These are phyloP conservation scores for Solanum chmielewskii DNA, from an alignment of 257 asterid genomes.

Conservation along the genomic window DNA sequence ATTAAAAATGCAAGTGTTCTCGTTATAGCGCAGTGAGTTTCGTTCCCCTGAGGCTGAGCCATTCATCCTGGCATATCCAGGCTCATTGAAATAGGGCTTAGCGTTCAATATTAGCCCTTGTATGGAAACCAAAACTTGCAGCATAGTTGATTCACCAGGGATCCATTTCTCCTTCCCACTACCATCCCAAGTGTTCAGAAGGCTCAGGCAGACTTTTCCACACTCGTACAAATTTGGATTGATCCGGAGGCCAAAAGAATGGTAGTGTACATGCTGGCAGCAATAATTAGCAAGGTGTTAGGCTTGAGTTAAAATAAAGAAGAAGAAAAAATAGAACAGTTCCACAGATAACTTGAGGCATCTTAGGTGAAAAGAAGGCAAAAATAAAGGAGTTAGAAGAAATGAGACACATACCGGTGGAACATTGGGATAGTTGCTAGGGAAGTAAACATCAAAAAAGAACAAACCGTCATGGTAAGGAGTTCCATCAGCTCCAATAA, in stretches of 20 bases:
- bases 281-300: neutral
- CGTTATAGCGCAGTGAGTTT: constrained; percentile 11
- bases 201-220: constrained; percentile 31
- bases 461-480: constrained; percentile 29
- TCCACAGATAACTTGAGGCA: neutral
- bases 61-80: constrained; percentile 8
- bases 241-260: constrained; percentile 19
- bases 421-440: constrained; percentile 11
- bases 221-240: constrained; percentile 18
- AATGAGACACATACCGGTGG: constrained; percentile 11
- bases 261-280: constrained; percentile 14
- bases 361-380: neutral
- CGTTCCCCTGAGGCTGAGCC: neutral
- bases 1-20: neutral
- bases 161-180: constrained; percentile 12
- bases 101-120: constrained; percentile 25
- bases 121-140: constrained; percentile 25
- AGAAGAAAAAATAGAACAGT: neutral
- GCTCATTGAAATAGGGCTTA: constrained; percentile 26
- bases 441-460: constrained; percentile 23
- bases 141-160: constrained; percentile 13
- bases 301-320: neutral
- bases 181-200: constrained; percentile 28
- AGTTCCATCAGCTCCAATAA: constrained; percentile 25
- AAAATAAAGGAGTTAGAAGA: neutral